Evolutionary conservation across 371 early-diverging fungal genomes (phyloP).

Genomic region (Apophysomyces trapeziformis): DNA sequence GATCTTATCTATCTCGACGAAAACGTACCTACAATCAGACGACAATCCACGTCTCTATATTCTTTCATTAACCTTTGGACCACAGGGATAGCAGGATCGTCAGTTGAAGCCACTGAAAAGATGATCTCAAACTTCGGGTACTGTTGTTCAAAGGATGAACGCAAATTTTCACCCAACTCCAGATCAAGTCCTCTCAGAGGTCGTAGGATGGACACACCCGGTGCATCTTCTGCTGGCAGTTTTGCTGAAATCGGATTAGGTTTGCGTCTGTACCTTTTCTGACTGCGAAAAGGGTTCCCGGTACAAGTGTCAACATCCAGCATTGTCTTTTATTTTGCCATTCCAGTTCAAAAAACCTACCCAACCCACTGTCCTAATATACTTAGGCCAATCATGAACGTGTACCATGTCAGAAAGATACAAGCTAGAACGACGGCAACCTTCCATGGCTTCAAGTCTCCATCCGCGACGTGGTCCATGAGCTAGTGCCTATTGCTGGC

Average conservation of each 20-base stretch:
- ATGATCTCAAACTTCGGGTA: constrained; percentile 86
- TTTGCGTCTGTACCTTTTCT: constrained; percentile 52
- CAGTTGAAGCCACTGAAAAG: constrained; percentile 78
- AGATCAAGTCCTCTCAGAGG: constrained; percentile 92
- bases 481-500: neutral
- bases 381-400: constrained; percentile 45
- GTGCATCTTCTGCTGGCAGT: constrained; percentile 46
- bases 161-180: constrained; percentile 78
- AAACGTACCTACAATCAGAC: constrained; percentile 54
- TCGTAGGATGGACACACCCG: constrained; percentile 84
- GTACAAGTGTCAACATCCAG: too few relatives aligned
- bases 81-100: constrained; percentile 80
- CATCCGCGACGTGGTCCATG: constrained; percentile 5
- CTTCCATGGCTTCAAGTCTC: constrained; percentile 14
- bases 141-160: constrained; percentile 79
- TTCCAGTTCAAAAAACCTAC: constrained; percentile 23
- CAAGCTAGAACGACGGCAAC: constrained; percentile 14
- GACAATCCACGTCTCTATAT: constrained; percentile 74
- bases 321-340: neutral
- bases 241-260: constrained; percentile 54
- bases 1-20: neutral
- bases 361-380: constrained; percentile 49
- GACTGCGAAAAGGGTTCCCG: constrained; percentile 32
- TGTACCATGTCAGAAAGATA: constrained; percentile 38
- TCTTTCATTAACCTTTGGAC: constrained; percentile 68